Evolutionary conservation across 2,329 filamentous ascomycete species (phyloP), one percentile per base, ranked within the genome.

Genomic region (Emericellopsis cladophorae): DNA sequence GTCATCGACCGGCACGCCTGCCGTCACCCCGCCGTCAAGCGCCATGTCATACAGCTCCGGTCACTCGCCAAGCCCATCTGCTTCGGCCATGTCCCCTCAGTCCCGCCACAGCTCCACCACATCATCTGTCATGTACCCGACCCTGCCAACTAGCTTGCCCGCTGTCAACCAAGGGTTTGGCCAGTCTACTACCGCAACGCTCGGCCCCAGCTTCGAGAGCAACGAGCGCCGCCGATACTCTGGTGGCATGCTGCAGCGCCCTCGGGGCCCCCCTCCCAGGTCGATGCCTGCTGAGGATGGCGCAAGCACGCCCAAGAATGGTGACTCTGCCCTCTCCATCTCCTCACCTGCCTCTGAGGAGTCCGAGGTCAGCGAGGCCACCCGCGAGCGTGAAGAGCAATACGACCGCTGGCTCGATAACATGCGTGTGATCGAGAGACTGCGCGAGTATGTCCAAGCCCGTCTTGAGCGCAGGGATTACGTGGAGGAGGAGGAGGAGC

Each of bases 41-140:
- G 74, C 78, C 42, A 70, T 86, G 54, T 88, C 84, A 1, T 88
- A 88, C 62, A 79, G 77, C 32, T 86, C 84, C 10, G 79, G 80
- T 37, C 82, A 88, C 56, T 89, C 84, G 7, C 84, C 84, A 3
- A 74, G 69, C 48, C 77, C 80, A 23, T 85, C 81, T n/a, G 76
- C 74, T 37, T 74, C 80, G 44, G 80, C 72, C 55, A 70, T 87
- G 56, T 84, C 81, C 39, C 81, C 81, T 1, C 68, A 73, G 36
- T 75, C 74, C 11, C 73, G 80, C 41, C 74, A 80, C 54, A 72
- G 68, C 51, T 74, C 74, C 2, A 72, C 70, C 5, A 61, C 68
- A 31, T 75, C 75, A 36, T 73, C 73, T 36, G 74, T 76, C 52
- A 75, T 84, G 62, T 92, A 92, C 59, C 85, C 85, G 15, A 84